These are phyloP conservation scores for Hygrophorus russula DNA, from an alignment of 768 basidiomycete species.

Conservation along the genomic window DNA sequence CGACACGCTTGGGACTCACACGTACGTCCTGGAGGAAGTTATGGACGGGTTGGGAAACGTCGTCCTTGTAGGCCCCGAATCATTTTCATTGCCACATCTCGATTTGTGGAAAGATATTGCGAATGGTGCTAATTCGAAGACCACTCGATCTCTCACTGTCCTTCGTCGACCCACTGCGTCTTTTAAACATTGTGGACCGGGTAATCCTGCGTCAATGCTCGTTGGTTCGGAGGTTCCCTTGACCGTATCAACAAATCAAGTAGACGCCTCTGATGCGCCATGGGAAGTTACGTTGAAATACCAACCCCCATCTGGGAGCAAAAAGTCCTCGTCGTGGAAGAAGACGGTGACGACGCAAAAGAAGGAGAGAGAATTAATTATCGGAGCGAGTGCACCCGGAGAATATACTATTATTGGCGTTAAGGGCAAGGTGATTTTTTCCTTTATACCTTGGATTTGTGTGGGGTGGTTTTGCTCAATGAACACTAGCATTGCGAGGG, in stretches of 20 bases:
- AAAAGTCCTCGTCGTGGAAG: conserved; percentile 48
- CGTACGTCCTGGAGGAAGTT: conserved; percentile 71
- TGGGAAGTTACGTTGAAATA: conserved; percentile 60
- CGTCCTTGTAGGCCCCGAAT: conserved; percentile 32
- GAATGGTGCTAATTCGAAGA: conserved; percentile 26
- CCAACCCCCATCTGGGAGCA: conserved; percentile 32
- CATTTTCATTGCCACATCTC: conserved; percentile 9
- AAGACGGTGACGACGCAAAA: conserved; percentile 45
- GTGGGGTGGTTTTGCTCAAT: conserved; percentile 5
- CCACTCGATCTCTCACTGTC: conserved; percentile 53
- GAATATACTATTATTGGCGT: conserved; percentile 66
- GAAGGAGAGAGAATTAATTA: conserved; percentile 28
- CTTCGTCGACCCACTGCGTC: conserved; percentile 60
- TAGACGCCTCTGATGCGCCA: conserved; percentile 54
- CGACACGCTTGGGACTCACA: conserved; percentile 52
- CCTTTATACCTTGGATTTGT: conserved; percentile 1
- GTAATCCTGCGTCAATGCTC: conserved; percentile 56
- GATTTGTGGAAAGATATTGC: conserved; percentile 4
- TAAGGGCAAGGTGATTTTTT: conserved; percentile 46
- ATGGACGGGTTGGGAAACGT: conserved; percentile 77
- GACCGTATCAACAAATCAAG: conserved; percentile 37
- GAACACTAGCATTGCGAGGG: conserved; percentile 59
- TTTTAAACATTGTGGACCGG: conserved; percentile 67
- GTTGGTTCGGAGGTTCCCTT: conserved; percentile 57
- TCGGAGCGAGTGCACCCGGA: conserved; percentile 55